Base-by-base conservation (phyloP, 1,139 yeast species). In the Yamadazyma jaroonii region DNA sequence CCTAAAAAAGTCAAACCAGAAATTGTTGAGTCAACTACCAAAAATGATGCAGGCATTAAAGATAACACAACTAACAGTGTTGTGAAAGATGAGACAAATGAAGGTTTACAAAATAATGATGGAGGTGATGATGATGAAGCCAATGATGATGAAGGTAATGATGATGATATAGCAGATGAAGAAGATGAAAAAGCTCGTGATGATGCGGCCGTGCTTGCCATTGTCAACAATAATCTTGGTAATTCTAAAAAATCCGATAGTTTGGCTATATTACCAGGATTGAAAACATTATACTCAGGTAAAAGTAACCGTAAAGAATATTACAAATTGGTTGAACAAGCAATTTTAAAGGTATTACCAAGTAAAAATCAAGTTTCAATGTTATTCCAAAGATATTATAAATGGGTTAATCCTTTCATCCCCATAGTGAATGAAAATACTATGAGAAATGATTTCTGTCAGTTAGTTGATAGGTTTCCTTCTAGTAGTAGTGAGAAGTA, bases 331-430 rank as follows among this genome's bases (percentile, higher is more conserved):
- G 65, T 64, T 1, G 64, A 59, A 41, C 46, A 52, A 14, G 58
- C 60, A 3, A 51, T 65, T 2, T 33, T 64, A 11, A 48, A 53
- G 30, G 50, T 67, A 1, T 49, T 71, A 13, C 77, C 77, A 0
- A 46, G 49, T 27, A 59, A 61, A 32, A 44, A 49, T 9, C 61
- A 52, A 32, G 41, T 59, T 31, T 52, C 57, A 28, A 51, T 62
- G 39, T 51, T 69, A n/a, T 57, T 64, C 36, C 54, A 58, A 36
- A 55, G 67, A 14, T 70, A 55, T 44, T 68, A 67, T 54, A 65
- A 64, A 41, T 68, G 61, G 50, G 72, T 67, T 11, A 55, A 56
- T 34, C 74, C 74, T 3, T 67, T 70, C 36, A 52, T 67, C 9
- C 69, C 72, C 2, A 54, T 69, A 10, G 34, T 70, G 2, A 64